A percentile compares a stretch with the other conserved stretches of the same genome.
phyloP scores from a whole-genome alignment of 2,329 filamentous ascomycete genomes.

The Rutstroemia sydowiana region DNA sequence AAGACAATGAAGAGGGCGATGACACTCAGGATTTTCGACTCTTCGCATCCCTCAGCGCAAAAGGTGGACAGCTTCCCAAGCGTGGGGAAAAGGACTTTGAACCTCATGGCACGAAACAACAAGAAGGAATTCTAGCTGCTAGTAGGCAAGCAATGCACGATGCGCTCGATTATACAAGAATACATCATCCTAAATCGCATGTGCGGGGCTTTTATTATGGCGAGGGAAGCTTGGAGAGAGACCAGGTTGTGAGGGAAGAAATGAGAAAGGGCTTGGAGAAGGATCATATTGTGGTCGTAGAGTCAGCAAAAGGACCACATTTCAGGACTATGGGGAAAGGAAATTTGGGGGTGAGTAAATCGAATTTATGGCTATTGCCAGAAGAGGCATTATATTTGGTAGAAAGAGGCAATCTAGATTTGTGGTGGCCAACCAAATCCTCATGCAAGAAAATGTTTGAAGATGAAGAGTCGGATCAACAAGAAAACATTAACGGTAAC shows the following conservation, averaged over 20 bases:
- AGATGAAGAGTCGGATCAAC: slow-evolving; percentile 32
- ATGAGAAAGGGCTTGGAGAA: slow-evolving; percentile 57
- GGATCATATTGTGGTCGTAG: slow-evolving; percentile 54
- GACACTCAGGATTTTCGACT: slow-evolving; percentile 84
- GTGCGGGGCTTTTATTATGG: slow-evolving; percentile 66
- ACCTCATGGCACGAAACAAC: slow-evolving; percentile 76
- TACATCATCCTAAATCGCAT: slow-evolving; percentile 61
- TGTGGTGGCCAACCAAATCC: slow-evolving; percentile 67
- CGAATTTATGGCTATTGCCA: slow-evolving; percentile 73
- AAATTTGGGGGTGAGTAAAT: slow-evolving; percentile 47
- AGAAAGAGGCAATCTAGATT: slow-evolving; percentile 78
- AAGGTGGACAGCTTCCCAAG: slow-evolving; percentile 60
- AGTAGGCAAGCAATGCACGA: slow-evolving; percentile 85
- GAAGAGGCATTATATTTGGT: slow-evolving; percentile 88
- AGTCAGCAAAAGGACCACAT: slow-evolving; percentile 64
- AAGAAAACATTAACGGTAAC: slow-evolving; percentile 25
- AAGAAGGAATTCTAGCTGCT: slow-evolving; percentile 69
- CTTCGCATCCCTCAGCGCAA: slow-evolving; percentile 46
- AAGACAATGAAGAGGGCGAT: slow-evolving; percentile 62
- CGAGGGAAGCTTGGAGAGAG: slow-evolving; percentile 35
- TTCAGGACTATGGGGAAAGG: slow-evolving; percentile 70
- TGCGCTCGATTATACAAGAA: slow-evolving; percentile 69
- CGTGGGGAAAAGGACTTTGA: slow-evolving; percentile 98
- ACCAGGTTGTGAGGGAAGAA: slow-evolving; percentile 54
- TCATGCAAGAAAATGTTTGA: slow-evolving; percentile 37